Evolutionary conservation across 257 asterid genomes (phyloP).

Genomic region (Nicotiana paniculata): DNA sequence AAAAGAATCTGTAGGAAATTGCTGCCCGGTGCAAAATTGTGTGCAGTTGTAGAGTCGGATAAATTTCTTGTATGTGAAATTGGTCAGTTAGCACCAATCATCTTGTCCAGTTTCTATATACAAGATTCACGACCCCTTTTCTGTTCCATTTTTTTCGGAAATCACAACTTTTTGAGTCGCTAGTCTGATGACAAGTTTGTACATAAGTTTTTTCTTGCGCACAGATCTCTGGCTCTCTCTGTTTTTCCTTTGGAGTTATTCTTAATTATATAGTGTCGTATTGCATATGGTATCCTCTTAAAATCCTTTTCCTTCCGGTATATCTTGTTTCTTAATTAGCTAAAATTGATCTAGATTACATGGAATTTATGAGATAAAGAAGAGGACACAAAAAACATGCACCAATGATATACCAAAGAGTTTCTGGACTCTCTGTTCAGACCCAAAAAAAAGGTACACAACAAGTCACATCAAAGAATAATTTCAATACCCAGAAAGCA

Average conservation of each 20-base stretch:
- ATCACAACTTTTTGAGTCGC: not conserved
- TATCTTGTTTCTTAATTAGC: no score
- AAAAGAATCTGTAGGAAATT: not conserved
- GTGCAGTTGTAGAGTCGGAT: not conserved
- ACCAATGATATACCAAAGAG: no score
- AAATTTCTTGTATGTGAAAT: not conserved
- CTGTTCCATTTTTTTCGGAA: not conserved
- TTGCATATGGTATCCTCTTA: no score
- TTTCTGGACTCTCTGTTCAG: no score
- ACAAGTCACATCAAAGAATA: no score
- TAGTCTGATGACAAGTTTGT: not conserved
- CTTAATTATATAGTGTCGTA: no score
- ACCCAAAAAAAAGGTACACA: no score
- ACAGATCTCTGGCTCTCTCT: no score
- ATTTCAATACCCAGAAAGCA: no score
- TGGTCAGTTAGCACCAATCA: not conserved
- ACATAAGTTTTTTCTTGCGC: not conserved
- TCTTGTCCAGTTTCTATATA: not conserved
- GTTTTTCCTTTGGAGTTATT: no score
- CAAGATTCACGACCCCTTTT: not conserved
- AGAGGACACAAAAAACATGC: not conserved
- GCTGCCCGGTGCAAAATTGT: conserved; percentile 9
- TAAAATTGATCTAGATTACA: no score
- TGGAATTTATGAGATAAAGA: not conserved
- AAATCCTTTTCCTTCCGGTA: no score